A percentile compares a stretch with the other conserved stretches of the same genome.
Evolutionary conservation across 495 filamentous ascomycete species (phyloP).

Genomic region (Arthonia radiata): DNA sequence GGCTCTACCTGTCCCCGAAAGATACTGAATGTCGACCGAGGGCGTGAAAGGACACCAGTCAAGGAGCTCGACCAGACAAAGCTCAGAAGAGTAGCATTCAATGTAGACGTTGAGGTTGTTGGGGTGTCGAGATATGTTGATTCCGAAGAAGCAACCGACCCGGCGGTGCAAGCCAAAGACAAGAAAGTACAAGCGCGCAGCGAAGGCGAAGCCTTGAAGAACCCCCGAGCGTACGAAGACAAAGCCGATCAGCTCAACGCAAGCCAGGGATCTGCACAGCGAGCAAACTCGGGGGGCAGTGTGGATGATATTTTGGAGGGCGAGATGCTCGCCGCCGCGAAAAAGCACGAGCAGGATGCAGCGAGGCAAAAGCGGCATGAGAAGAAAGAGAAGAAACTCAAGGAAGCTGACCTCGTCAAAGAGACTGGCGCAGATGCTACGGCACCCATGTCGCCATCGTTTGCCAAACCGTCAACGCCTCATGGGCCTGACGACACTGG

Average conservation of each 20-base stretch:
- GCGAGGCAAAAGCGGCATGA: constrained; percentile 73
- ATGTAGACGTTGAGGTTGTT: constrained; percentile 95
- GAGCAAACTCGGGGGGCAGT: constrained; percentile 1
- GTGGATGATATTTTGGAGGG: constrained; percentile 8
- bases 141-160: constrained; percentile 7
- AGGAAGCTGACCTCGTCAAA: constrained; percentile 61
- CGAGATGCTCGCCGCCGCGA: constrained; percentile 24
- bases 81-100: constrained; percentile 71
- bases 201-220: constrained; percentile 43
- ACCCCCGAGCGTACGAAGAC: constrained; percentile 29
- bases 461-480: too few relatives aligned
- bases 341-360: constrained; percentile 75
- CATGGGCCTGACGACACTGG: constrained; percentile 2
- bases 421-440: constrained; percentile 36
- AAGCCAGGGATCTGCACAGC: constrained; percentile 8
- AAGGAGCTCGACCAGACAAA: constrained; percentile 58
- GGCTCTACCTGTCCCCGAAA: constrained; percentile 39
- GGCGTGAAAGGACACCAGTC: constrained; percentile 55
- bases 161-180: constrained; percentile 22
- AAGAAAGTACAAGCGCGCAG: constrained; percentile 42
- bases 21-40: constrained; percentile 64
- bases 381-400: constrained; percentile 49
- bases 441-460: constrained; percentile 14
- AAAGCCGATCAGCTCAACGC: constrained; percentile 15
- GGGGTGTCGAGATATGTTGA: constrained; percentile 25